phyloP scores from a whole-genome alignment of 2,329 filamentous ascomycete species.

The Zymoseptoria brevis region DNA sequence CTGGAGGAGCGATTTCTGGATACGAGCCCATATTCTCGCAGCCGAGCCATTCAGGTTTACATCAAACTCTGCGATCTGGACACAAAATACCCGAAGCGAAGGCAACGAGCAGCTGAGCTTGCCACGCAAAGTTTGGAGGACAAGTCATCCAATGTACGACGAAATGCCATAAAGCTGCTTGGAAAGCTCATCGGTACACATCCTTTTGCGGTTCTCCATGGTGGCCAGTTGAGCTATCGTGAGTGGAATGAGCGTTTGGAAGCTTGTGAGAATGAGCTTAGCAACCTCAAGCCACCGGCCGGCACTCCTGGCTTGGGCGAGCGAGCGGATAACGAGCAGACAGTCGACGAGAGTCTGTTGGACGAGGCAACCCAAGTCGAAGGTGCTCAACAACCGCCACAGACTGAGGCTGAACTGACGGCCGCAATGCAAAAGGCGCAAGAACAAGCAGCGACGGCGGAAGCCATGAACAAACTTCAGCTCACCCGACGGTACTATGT shows the following conservation, averaged over 20 bases:
- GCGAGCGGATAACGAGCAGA: slow-evolving; percentile 53
- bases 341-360: slow-evolving; percentile 68
- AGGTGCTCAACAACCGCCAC: slow-evolving; percentile 50
- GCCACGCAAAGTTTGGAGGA: slow-evolving; percentile 87
- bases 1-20: slow-evolving; percentile 93
- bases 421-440: slow-evolving; percentile 69
- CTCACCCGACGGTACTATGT: slow-evolving; percentile 83
- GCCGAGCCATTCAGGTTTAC: slow-evolving; percentile 86
- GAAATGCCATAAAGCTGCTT: slow-evolving; percentile 90
- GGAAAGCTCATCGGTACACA: slow-evolving; percentile 86
- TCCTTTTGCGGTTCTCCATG: slow-evolving; percentile 86
- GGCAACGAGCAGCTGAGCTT: slow-evolving; percentile 79
- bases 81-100: slow-evolving; percentile 86
- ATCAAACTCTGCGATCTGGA: slow-evolving; percentile 88
- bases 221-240: slow-evolving; percentile 71
- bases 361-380: slow-evolving; percentile 83
- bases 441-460: slow-evolving; percentile 80
- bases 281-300: slow-evolving; percentile 70
- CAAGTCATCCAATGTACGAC: slow-evolving; percentile 93
- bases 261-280: slow-evolving; percentile 72
- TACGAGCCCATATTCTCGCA: slow-evolving; percentile 92
- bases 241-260: slow-evolving; percentile 81
- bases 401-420: slow-evolving; percentile 72
- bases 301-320: slow-evolving; percentile 69
- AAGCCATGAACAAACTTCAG: slow-evolving; percentile 79